Evolutionary conservation across 345 rosid species (phyloP), one percentile per base, ranked within the genome.

Genomic region (Populus simonii): DNA sequence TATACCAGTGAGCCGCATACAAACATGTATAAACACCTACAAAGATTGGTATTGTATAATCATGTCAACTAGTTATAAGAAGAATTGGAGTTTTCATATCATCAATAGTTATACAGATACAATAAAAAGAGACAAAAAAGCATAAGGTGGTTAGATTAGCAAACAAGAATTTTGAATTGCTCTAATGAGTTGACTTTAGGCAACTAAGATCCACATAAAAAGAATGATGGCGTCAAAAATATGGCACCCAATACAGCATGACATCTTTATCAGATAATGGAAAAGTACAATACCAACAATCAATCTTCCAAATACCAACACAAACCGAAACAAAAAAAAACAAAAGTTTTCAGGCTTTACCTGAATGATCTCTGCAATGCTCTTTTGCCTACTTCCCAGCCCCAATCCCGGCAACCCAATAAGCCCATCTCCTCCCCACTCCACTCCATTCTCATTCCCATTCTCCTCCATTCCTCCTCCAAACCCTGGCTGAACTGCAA

Each of bases 341-440:
- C 0, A 33, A 33, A 33, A 33, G 36, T 65, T 51, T 80, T 66
- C 45, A 66, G 12, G 73, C 57, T 73, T 70, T 79, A 93, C 98
- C 98, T 94, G 97, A 91, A 92, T 79, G 74, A 93, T 93, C 84
- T 94, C 98, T 6, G 92, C 89, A 72, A 92, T 88, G 81, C 93
- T 94, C 87, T 86, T 93, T 79, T 93, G 92, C 85, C 88, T 89
- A 68, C 87, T 85, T 13, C 97, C 98, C 55, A 91, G 83, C 20
- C 89, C 93, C 55, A 88, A 76, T 18, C 90, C 90, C 0, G 89
- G 88, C 82, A 93, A 87, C 51, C 97, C 98, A 77, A 92, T 93
- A 79, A 93, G 83, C 35, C 97, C 97, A 86, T 93, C 92, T 67
- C 90, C 95, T 75, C 91, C 97, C 98, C 98, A 94, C 71, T 94